Conservation (phyloP, 2,329 filamentous ascomycete species). For the Ophiosphaerella herpotricha region DNA sequence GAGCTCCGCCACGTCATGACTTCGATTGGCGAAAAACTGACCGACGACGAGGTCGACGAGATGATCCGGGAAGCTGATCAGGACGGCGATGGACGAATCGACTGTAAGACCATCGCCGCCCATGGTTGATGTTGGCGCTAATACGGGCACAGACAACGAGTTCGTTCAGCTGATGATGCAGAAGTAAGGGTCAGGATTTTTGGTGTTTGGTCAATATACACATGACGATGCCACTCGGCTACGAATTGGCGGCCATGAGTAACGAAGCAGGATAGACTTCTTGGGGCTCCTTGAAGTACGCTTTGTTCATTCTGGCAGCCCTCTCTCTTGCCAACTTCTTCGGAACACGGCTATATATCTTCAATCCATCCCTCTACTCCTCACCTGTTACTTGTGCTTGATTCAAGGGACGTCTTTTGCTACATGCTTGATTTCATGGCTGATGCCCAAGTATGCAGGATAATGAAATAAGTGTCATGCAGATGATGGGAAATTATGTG, state of each 20-base stretch:
- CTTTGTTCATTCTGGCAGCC: slow-evolving; percentile 21
- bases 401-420: background rate
- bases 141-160: slow-evolving; percentile 54
- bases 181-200: slow-evolving; percentile 47
- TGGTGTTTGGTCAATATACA: slow-evolving; percentile 36
- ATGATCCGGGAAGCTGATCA: slow-evolving; percentile 69
- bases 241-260: slow-evolving; percentile 34
- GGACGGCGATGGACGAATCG: slow-evolving; percentile 67
- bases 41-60: slow-evolving; percentile 66
- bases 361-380: slow-evolving; percentile 31
- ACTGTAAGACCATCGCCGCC: slow-evolving; percentile 54
- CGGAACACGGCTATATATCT: slow-evolving; percentile 39
- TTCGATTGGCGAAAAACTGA: slow-evolving; percentile 67
- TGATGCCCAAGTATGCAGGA: background rate
- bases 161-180: slow-evolving; percentile 63
- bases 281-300: slow-evolving; percentile 15
- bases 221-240: slow-evolving; percentile 35
- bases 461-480: background rate
- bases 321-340: slow-evolving; percentile 22
- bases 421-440: background rate
- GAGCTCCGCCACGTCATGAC: slow-evolving; percentile 68
- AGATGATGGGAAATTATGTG: background rate
- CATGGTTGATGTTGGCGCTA: background rate
- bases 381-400: background rate
- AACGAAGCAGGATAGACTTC: slow-evolving; percentile 30